Conservation (phyloP, 2,329 filamentous ascomycete species). For the Beauveria scarabaeidicola region DNA sequence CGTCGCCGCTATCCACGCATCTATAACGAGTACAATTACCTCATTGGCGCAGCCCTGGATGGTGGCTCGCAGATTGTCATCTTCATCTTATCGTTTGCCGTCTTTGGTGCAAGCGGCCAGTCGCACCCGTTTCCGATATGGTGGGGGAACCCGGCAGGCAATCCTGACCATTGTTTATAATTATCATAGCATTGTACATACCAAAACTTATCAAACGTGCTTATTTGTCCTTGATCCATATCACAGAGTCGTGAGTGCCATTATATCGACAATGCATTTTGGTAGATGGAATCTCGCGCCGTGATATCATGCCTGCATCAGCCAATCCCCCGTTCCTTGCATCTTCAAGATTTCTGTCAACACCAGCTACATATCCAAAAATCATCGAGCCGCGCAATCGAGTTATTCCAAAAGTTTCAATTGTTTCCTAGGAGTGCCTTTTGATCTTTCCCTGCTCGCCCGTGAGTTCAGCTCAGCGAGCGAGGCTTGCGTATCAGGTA, state of each 20-base stretch:
- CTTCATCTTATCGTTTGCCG: slow-evolving; percentile 21
- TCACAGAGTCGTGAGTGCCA: too few relatives aligned
- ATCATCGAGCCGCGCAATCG: not conserved
- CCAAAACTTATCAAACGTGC: too few relatives aligned
- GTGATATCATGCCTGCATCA: too few relatives aligned
- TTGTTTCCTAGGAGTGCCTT: not conserved
- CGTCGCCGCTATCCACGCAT: slow-evolving; percentile 17
- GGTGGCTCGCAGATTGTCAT: slow-evolving; percentile 21
- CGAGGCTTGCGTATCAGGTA: not conserved
- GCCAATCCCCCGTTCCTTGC: too few relatives aligned
- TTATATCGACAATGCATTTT: too few relatives aligned
- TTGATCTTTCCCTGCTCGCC: not conserved
- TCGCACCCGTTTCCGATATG: slow-evolving; percentile 16
- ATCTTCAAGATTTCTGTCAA: too few relatives aligned
- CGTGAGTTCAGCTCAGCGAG: not conserved
- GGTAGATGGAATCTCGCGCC: too few relatives aligned
- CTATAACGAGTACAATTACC: slow-evolving; percentile 22
- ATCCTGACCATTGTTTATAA: slow-evolving; percentile 15
- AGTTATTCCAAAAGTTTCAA: not conserved
- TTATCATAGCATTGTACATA: too few relatives aligned
- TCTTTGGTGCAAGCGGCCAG: slow-evolving; percentile 18
- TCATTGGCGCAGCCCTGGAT: slow-evolving; percentile 20
- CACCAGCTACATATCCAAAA: not conserved
- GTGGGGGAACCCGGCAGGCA: slow-evolving; percentile 15
- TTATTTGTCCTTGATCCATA: too few relatives aligned